Conservation (phyloP, 768 basidiomycete genomes). For the Cyclocybe aegerita region DNA sequence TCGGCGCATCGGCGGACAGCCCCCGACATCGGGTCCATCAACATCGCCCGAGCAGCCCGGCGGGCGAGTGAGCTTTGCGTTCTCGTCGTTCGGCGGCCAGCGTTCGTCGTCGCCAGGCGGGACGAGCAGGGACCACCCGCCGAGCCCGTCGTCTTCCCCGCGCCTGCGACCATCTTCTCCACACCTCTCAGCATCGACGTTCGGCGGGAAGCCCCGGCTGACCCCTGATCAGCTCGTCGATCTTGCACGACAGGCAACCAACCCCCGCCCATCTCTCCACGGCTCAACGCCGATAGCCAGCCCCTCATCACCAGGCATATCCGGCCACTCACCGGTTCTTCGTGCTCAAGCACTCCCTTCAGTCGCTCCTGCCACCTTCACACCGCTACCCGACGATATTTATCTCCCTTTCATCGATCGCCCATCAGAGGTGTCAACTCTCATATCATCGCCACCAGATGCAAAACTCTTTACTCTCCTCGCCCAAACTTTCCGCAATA, state of each 20-base stretch:
- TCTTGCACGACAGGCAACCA: conserved; percentile 62
- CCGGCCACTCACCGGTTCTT: conserved; percentile 14
- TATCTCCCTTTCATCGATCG: conserved; percentile 88
- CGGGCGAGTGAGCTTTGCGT: conserved; percentile 48
- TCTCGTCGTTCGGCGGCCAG: conserved; percentile 52
- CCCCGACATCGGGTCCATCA: conserved; percentile 9
- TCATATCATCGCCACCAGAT: conserved; percentile 67
- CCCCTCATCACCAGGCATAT: background rate
- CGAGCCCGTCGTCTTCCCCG: conserved; percentile 39
- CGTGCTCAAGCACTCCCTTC: conserved; percentile 14
- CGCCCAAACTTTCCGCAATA: conserved; percentile 61
- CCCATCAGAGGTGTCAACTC: conserved; percentile 66
- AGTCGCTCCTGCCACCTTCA: conserved; percentile 59
- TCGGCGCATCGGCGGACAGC: conserved; percentile 19
- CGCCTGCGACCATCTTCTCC: conserved; percentile 52
- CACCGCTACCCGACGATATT: conserved; percentile 71
- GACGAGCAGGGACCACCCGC: conserved; percentile 12
- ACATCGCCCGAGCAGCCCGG: conserved; percentile 7
- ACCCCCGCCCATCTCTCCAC: conserved; percentile 28
- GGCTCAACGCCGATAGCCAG: conserved; percentile 6
- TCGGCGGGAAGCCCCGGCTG: conserved; percentile 47
- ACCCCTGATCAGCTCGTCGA: conserved; percentile 75
- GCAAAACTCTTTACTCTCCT: conserved; percentile 72
- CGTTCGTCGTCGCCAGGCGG: conserved; percentile 23
- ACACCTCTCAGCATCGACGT: conserved; percentile 29